Evolutionary conservation across 176 grass and related monocot genomes (phyloP).

Genomic region (bread wheat (Triticum aestivum)): DNA sequence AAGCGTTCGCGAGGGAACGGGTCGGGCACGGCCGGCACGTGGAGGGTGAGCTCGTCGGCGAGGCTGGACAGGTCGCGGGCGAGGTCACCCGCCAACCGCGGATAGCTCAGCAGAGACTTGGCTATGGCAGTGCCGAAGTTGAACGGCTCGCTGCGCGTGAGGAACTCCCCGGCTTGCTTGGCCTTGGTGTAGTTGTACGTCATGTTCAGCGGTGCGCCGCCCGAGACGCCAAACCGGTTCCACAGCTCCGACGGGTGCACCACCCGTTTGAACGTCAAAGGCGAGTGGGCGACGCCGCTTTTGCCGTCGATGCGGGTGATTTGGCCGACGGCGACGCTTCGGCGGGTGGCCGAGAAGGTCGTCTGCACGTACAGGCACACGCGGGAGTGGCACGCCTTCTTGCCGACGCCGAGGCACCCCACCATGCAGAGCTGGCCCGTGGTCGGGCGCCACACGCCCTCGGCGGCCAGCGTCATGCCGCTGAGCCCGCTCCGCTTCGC

Average conservation of each 20-base stretch:
- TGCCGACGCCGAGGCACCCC: slow-evolving; percentile 56
- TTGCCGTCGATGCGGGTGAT: slow-evolving; percentile 44
- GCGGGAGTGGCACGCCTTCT: slow-evolving; percentile 49
- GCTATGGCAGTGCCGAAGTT: slow-evolving; percentile 56
- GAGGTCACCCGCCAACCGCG: slow-evolving; percentile 12
- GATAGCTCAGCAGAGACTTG: slow-evolving; percentile 88
- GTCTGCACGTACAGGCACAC: slow-evolving; percentile 77
- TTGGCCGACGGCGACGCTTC: slow-evolving; percentile 60
- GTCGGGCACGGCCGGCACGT: slow-evolving; percentile 45
- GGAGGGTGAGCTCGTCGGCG: slow-evolving; percentile 61
- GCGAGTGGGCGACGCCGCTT: slow-evolving; percentile 16
- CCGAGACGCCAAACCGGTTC: slow-evolving; percentile 38
- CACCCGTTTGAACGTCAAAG: slow-evolving; percentile 50
- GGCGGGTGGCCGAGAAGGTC: slow-evolving; percentile 54
- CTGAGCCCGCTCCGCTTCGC: slow-evolving; percentile 56
- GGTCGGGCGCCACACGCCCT: slow-evolving; percentile 75
- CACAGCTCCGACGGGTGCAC: slow-evolving; percentile 57
- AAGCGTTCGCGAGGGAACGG: slow-evolving; percentile 36
- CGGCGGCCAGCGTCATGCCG: slow-evolving; percentile 54
- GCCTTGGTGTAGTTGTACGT: slow-evolving; percentile 60
- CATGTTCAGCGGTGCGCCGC: slow-evolving; percentile 29
- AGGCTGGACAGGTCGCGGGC: slow-evolving; percentile 41
- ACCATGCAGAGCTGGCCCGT: slow-evolving; percentile 90
- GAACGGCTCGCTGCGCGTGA: slow-evolving; percentile 64
- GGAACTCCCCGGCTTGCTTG: slow-evolving; percentile 47